Base-by-base conservation (phyloP, 306 rosid genomes). In the Cyamopsis tetragonoloba region DNA sequence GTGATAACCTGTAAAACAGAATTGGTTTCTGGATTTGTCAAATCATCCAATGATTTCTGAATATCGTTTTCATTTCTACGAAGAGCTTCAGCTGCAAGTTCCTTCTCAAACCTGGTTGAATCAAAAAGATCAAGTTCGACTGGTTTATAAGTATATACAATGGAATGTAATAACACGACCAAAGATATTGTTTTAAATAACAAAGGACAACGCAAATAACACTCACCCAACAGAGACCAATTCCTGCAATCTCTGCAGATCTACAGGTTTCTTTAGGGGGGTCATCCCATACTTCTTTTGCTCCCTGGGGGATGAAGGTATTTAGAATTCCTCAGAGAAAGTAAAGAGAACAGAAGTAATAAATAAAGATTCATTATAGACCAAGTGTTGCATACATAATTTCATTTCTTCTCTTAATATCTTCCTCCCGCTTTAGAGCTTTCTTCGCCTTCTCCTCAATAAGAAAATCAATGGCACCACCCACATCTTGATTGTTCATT, bases 401-500 rank as follows among this genome's bases (percentile, higher is more conserved):
- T 80, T 93, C n/a, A n/a, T n/a, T 26, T 54, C 79, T 64, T 66
- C 77, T 83, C 56, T 5, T 73, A 37, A 77, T 54, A 84, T n/a
- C n/a, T n/a, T n/a, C n/a, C n/a, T n/a, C n/a, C n/a, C 13, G 37
- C 48, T 86, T 86, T 59, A 69, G 80, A 35, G 50, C 39, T 81
- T 76, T 83, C 82, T 79, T 87, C n/a, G 82, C 77, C 61, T 65
- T 86, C 71, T 93, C 89, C 70, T 84, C 96, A 64, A 49, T 82
- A 34, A 93, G 97, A 73, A 93, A 93, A 85, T 89, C 91, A 81
- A 93, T 72, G 41, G 97, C 97, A 59, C 76, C 75, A 35, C 75
- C 81, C 35, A 89, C 91, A 74, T 93, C 96, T 81, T 93, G 95
- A 89, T 92, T 83, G 85, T 78, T 87, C 86, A 93, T 93, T 63